Base-by-base conservation (phyloP, 352 stramenopile species). In the Phytophthora ramorum region DNA sequence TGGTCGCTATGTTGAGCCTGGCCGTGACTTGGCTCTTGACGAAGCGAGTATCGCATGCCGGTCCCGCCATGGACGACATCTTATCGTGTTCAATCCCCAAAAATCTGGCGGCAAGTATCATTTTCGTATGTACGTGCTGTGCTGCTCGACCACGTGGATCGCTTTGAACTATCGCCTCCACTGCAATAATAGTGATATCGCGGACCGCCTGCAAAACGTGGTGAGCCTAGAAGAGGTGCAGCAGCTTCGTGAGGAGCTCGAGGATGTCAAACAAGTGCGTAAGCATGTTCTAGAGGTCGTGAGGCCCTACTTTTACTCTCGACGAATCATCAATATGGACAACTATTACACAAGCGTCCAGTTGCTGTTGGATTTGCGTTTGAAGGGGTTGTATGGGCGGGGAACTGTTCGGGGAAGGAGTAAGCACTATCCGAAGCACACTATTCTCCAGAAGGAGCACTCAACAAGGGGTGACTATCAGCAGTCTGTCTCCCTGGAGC, bases 91-190 rank as follows among this genome's bases (percentile, higher is more conserved):
- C 43, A 59, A 66, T n/a, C 38, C 48, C 40, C 3, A 57, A 14
- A 66, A 66, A 30, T 40, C 58, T 12, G 58, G n/a, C 16, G 72
- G 63, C 0, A 76, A 76, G 34, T 72, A 66, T 32, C 69, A 77
- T 38, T 77, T 77, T 54, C 60, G 61, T 45, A 35, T 77, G 16
- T 73, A 77, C 56, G 46, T 56, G 35, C 46, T 48, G 10, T 73
- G 69, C 47, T 73, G 69, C 20, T 28, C 69, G 3, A 73, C 69
- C 5, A 55, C 58, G 20, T 76, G 69, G 63, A 46, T 76, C 6
- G 45, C 50, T 2, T n/a, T 73, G 0, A 65, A 44, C 46, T 73
- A 70, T 38, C 55, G 58, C 32, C 30, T 76, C 8, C 69, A 76
- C 22, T 65, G 64, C 22, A 50, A 50, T 22, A 22, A 37, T 2